Percentiles rank a stretch among this genome's conserved stretches.
Evolutionary conservation across 306 rosid species (phyloP).

Genomic region (Ormosia semicastrata): DNA sequence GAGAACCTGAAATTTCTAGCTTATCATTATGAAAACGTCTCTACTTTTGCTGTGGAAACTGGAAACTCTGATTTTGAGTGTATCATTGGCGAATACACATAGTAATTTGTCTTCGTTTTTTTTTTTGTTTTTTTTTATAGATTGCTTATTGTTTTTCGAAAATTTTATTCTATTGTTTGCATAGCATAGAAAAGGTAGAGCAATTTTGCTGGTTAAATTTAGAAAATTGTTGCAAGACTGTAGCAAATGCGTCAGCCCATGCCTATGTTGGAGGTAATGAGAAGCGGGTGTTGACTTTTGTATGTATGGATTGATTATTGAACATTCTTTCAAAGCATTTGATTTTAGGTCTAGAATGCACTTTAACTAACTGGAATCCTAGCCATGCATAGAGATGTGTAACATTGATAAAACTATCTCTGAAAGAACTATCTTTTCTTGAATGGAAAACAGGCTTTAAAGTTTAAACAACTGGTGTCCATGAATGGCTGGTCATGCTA

Average conservation of each 20-base stretch:
- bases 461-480: neutral
- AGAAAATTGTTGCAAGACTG: neutral
- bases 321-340: neutral
- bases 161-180: neutral
- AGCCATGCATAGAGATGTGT: neutral
- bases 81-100: neutral
- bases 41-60: neutral
- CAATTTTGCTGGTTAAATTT: neutral
- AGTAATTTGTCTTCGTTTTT: no score
- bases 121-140: neutral
- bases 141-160: neutral
- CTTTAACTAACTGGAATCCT: neutral
- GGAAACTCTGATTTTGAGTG: neutral
- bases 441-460: neutral
- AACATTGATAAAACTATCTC: neutral
- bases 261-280: neutral
- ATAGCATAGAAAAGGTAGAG: neutral
- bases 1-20: neutral
- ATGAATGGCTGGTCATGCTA: neutral
- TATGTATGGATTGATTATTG: neutral
- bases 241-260: neutral
- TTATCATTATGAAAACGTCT: neutral
- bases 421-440: neutral
- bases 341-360: neutral
- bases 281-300: neutral